Base-by-base conservation (phyloP, 2,329 filamentous ascomycete genomes). In the Colletotrichum sublineola region DNA sequence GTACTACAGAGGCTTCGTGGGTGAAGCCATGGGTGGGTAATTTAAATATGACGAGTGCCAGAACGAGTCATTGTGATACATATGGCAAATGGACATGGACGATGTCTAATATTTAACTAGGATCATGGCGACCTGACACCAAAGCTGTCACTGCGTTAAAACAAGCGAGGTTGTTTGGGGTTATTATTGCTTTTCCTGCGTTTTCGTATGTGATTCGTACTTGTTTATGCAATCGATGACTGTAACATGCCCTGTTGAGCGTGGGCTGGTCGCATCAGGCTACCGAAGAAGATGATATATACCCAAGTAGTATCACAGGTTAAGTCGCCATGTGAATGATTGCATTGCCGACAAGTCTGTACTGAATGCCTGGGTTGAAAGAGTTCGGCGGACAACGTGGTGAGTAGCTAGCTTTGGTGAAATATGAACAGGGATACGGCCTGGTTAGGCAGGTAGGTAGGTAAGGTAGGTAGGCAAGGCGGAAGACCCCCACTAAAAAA, bases 401-500 rank as follows among this genome's bases (percentile, higher is more conserved):
- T 18, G 42, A 18, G 20, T 15, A 36, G n/a, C 8, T 42, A 20
- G n/a, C 38, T 58, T 58, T 42, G n/a, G 44, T 18, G 31, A 31
- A 40, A 33, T 11, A 24, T 18, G 24, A 24, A 20, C 68, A 67
- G 63, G 70, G 70, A 65, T 73, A n/a, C 33, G 57, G 50, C 66
- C 69, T 50, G 62, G 46, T 38, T 15, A 44, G 33, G 44, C 15
- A 33, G n/a, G 44, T n/a, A 42, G 2, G 7, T 46, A n/a, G 7
- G 7, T 46, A 44, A 2, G 40, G 14, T 2, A 44, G 40, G 12
- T 42, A 42, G 44, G 31, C 15, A 15, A 20, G 56, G 24, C 38
- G 31, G 55, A 46, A 1, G 29, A 56, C 38, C 57, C 33, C 70
- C 70, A 69, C 60, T 44, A 57, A 44, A 73, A 70, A 70, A 69